Base-by-base conservation (phyloP, 495 filamentous ascomycete species). In the Xylaria intraflava region DNA sequence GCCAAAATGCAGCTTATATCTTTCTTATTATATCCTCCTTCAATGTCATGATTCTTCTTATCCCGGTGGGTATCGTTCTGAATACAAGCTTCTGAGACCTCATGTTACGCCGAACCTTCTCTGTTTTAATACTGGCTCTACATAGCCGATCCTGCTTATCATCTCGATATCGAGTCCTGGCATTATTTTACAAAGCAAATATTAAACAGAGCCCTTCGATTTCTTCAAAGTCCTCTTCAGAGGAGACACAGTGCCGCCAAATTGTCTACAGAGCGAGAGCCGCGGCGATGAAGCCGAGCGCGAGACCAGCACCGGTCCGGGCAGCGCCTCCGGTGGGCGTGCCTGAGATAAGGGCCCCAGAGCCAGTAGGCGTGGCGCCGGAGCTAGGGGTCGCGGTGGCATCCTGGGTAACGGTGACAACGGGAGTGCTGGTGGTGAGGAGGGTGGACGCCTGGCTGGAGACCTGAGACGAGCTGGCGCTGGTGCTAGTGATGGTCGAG, bases 251-350 rank as follows among this genome's bases (percentile, higher is more conserved):
- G 35, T 12, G 27, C 23, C 16, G 8, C 26, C 35, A 36, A 33
- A 10, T 6, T 11, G 3, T 53, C 74, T 76, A 76, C 46, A 78
- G 51, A 46, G 69, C 70, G 39, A 76, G 46, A 38, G 68, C 43
- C 31, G 72, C 72, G 54, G 72, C 61, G 51, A 67, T 65, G 22
- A 78, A 57, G 35, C 69, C 70, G 53, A 76, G 16, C 9, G 72
- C 51, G 22, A 72, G 66, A 55, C 67, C 66, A 26, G 69, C 70
- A 23, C 55, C 66, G n/a, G 57, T 38, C 44, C 56, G 42, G 16
- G 53, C 53, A 46, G 69, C 72, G 48, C 58, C 69, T 41, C 46
- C 62, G 40, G 71, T 71, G 23, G 56, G 29, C 24, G 64, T 22
- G 17, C 56, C 11, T 14, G 46, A 1, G 29, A 52, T 8, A 11